Evolutionary conservation across 2,329 filamentous ascomycete genomes (phyloP).

Genomic region (Lachnellula cervina): DNA sequence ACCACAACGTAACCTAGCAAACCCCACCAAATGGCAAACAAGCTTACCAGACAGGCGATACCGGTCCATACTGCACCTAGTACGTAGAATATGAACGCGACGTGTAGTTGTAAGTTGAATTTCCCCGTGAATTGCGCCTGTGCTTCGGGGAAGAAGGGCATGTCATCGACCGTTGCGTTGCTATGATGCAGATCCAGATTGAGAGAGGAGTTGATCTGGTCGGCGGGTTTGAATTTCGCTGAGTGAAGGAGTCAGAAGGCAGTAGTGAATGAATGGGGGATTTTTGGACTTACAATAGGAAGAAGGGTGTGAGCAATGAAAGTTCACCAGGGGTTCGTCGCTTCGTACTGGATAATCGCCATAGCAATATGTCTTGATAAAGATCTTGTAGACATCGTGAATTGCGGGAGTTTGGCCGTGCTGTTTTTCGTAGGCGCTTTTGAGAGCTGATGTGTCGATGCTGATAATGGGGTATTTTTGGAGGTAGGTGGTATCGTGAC

Average conservation of each 20-base stretch:
- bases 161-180: conserved; percentile 1
- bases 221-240: not conserved
- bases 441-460: conserved; percentile 3
- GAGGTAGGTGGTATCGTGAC: not conserved
- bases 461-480: conserved; percentile 3
- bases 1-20: too few relatives aligned
- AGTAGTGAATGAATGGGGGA: not conserved
- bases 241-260: not conserved
- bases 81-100: conserved; percentile 8
- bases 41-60: too few relatives aligned
- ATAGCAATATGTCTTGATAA: conserved; percentile 3
- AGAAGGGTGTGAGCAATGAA: not conserved
- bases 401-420: not conserved
- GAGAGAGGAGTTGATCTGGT: not conserved
- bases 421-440: not conserved
- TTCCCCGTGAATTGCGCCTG: not conserved
- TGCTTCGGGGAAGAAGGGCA: conserved; percentile 2
- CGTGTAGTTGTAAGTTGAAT: conserved; percentile 1
- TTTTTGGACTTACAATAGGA: not conserved
- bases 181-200: not conserved
- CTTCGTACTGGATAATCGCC: not conserved
- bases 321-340: not conserved
- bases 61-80: not conserved
- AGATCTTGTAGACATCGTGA: conserved; percentile 10
- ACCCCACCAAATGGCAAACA: too few relatives aligned